A percentile compares a stretch with the other conserved stretches of the same genome.
Conservation (phyloP, 2,329 filamentous ascomycete genomes). For the Colletotrichum sp. region DNA sequence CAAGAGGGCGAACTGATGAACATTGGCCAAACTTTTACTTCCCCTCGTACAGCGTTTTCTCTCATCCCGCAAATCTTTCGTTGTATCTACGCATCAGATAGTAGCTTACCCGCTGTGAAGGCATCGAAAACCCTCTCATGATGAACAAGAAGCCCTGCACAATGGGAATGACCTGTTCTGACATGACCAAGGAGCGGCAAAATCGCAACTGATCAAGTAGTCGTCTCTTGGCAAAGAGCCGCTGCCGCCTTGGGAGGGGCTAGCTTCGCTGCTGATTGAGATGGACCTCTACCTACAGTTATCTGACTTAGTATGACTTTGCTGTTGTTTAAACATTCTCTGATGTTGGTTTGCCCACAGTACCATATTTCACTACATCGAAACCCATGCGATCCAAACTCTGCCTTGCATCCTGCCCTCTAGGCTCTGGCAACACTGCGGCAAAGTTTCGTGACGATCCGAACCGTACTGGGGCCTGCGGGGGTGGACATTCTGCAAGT, state of each 20-base stretch:
- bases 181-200: neutral
- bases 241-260: neutral
- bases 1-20: neutral
- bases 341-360: neutral
- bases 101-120: neutral
- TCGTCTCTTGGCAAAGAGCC: conserved; percentile 9
- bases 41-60: neutral
- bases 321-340: neutral
- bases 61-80: neutral
- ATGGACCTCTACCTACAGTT: neutral
- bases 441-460: conserved; percentile 8
- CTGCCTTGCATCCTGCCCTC: neutral
- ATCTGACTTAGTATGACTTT: neutral
- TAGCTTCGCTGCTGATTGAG: neutral
- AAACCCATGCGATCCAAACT: neutral
- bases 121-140: neutral
- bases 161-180: neutral
- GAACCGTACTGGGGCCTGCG: conserved; percentile 6
- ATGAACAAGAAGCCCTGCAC: neutral
- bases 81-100: neutral
- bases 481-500: conserved; percentile 15
- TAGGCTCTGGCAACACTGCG: conserved; percentile 1
- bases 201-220: neutral
- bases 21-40: neutral
- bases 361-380: neutral